phyloP scores from a whole-genome alignment of 2,329 filamentous ascomycete genomes.

The Alternaria brassicae region DNA sequence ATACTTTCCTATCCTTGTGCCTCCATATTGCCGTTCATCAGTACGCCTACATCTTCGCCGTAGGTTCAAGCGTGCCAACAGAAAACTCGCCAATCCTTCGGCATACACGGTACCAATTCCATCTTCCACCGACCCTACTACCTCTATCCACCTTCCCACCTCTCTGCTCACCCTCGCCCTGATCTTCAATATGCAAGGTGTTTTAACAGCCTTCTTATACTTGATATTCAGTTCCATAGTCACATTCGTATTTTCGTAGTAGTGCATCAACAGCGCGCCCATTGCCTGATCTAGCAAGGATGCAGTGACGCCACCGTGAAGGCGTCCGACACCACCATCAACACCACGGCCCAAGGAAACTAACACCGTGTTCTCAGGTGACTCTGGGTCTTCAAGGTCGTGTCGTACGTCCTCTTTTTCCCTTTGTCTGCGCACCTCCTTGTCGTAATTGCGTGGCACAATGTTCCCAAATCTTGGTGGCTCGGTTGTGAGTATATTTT shows the following conservation, averaged over 20 bases:
- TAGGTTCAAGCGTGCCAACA: conserved; percentile 18
- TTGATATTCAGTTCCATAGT: conserved; percentile 35
- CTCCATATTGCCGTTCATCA: background rate
- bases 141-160: conserved; percentile 33
- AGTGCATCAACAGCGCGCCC: conserved; percentile 26
- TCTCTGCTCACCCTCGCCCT: conserved; percentile 31
- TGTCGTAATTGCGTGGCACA: background rate
- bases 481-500: background rate
- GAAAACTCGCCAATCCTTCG: conserved; percentile 28
- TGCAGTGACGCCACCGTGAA: conserved; percentile 39
- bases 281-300: conserved; percentile 39
- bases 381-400: conserved; percentile 19
- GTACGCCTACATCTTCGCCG: conserved; percentile 13
- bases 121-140: conserved; percentile 33
- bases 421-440: conserved; percentile 6
- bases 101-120: conserved; percentile 34
- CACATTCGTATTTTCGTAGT: conserved; percentile 21
- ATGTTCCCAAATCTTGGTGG: background rate
- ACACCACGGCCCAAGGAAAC: conserved; percentile 30
- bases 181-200: conserved; percentile 30
- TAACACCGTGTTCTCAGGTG: conserved; percentile 29
- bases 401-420: conserved; percentile 22
- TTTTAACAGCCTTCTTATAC: conserved; percentile 33
- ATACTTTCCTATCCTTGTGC: background rate
- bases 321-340: conserved; percentile 27